Percentiles rank a stretch among this genome's conserved stretches.
Evolutionary conservation across 2,329 filamentous ascomycete genomes (phyloP).

Genomic region (Emergomyces orientalis): DNA sequence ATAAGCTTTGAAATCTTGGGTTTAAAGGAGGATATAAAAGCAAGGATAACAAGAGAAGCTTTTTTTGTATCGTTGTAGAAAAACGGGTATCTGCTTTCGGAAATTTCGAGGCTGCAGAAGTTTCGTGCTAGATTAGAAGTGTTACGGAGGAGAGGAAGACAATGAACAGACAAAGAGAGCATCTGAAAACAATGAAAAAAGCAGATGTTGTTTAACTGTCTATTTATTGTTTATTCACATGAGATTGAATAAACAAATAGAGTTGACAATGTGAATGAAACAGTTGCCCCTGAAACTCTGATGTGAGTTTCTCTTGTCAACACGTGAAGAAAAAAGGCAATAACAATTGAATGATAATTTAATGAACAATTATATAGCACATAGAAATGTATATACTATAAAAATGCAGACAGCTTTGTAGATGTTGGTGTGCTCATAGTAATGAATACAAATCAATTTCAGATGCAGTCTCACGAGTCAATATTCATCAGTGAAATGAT

Average conservation of each 20-base stretch:
- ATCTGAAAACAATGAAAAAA: not conserved
- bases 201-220: not conserved
- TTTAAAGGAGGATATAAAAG: not conserved
- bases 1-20: not conserved
- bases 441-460: too few relatives aligned
- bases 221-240: not conserved
- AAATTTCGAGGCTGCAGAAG: not conserved
- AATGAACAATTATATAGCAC: too few relatives aligned
- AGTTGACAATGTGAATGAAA: not conserved
- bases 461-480: too few relatives aligned
- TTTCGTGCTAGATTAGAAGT: not conserved
- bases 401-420: too few relatives aligned
- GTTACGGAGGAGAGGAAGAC: not conserved
- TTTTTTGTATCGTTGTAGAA: not conserved
- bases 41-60: not conserved
- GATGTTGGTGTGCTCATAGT: too few relatives aligned
- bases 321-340: too few relatives aligned
- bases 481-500: too few relatives aligned
- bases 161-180: not conserved
- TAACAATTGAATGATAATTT: not conserved
- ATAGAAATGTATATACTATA: too few relatives aligned
- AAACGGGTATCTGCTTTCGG: too few relatives aligned
- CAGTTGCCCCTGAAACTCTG: not conserved
- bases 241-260: not conserved
- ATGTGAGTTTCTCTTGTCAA: too few relatives aligned